Evolutionary conservation across 768 basidiomycete species (phyloP), one percentile per base, ranked within the genome.

Genomic region (Trametes cinnabarina): DNA sequence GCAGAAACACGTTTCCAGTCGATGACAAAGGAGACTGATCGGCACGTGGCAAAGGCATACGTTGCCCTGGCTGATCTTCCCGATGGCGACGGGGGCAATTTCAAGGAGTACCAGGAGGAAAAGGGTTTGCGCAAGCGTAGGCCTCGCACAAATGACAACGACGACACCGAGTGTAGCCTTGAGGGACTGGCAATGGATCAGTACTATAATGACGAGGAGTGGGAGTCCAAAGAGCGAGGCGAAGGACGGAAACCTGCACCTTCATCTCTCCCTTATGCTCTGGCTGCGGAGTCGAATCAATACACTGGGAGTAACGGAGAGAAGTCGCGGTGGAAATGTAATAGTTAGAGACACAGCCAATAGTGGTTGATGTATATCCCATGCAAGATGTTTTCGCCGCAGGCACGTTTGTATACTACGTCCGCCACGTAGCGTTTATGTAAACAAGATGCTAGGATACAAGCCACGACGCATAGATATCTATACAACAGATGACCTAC

Each of bases 161-260:
- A 15, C 15, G 52, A 40, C 30, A 49, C 34, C 1, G 35, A 19
- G 19, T 22, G 2, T 1, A 60, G 55, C 35, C 55, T 84, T 51
- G 84, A 82, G 63, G 76, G 69, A 15, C 69, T 80, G 3, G 88
- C 87, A 0, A 73, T 86, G 26, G 78, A 79, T 55, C 73, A 67
- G 42, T 90, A 88, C 68, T 65, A 88, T 54, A 85, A 87, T 47
- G 88, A 90, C 60, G 76, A 78, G 1, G 85, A 87, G 58, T 90
- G 88, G 87, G 88, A 89, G 68, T 63, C 63, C 47, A 55, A 57
- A 39, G 69, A 77, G 61, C 70, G 72, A 48, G 72, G 64, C 57
- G 73, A 48, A 54, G 73, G 69, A 51, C 60, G 70, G 32, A 51
- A 63, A 39, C 62, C 68, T 17, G n/a, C 46, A 3, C 64, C 69